A percentile compares a stretch with the other conserved stretches of the same genome.
Evolutionary conservation across 768 basidiomycete species (phyloP).

Genomic region (Suillus luteus): DNA sequence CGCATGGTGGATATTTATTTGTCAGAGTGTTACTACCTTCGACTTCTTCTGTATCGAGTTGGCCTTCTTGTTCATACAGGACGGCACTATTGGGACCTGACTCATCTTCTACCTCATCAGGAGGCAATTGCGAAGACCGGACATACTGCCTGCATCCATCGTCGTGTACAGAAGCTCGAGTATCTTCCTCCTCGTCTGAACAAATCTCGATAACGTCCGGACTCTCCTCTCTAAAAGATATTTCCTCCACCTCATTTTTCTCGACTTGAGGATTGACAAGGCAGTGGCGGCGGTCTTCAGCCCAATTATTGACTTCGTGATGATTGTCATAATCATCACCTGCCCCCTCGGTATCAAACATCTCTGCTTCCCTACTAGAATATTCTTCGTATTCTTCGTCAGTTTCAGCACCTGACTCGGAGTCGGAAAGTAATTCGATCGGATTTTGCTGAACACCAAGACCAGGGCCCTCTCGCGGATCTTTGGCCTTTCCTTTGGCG

Average conservation of each 20-base stretch:
- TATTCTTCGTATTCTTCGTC: constrained; percentile 23
- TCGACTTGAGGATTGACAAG: constrained; percentile 17
- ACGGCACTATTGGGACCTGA: background rate
- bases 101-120: constrained; percentile 3
- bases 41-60: constrained; percentile 20
- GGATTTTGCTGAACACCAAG: constrained; percentile 46
- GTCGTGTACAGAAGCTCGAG: constrained; percentile 14
- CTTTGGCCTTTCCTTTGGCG: constrained; percentile 61
- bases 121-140: constrained; percentile 7
- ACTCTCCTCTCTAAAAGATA: constrained; percentile 12
- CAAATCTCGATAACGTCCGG: constrained; percentile 25
- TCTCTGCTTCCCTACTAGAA: constrained; percentile 28
- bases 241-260: constrained; percentile 18
- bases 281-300: constrained; percentile 1
- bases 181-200: constrained; percentile 31
- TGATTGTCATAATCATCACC: constrained; percentile 18
- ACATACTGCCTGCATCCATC: constrained; percentile 19
- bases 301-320: background rate
- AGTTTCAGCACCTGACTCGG: constrained; percentile 33
- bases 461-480: constrained; percentile 61
- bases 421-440: constrained; percentile 47
- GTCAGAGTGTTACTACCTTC: constrained; percentile 6
- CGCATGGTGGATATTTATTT: background rate
- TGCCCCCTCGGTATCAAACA: constrained; percentile 20
- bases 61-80: constrained; percentile 13